phyloP scores from a whole-genome alignment of 352 stramenopile species.

The Globisporangium lucens region DNA sequence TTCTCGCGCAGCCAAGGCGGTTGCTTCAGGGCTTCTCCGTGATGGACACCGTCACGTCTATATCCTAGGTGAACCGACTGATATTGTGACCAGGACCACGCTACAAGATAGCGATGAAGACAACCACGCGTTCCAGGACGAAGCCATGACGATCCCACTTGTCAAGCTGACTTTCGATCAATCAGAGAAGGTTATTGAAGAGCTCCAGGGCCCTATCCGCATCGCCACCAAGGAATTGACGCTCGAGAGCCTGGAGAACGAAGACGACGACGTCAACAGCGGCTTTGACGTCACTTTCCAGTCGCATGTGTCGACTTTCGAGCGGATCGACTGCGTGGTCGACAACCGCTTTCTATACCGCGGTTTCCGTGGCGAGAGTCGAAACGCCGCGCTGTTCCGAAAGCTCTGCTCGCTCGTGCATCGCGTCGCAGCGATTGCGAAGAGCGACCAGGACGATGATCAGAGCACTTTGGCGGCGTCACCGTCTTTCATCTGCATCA shows the following conservation, averaged over 20 bases:
- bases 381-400: conserved; percentile 45
- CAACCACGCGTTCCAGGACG: background rate
- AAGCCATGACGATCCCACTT: conserved; percentile 7
- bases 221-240: conserved; percentile 4
- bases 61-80: conserved; percentile 17
- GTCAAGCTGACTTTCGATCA: background rate
- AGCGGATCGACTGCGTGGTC: conserved; percentile 37
- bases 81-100: background rate
- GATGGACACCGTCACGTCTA: conserved; percentile 29
- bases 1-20: conserved; percentile 16
- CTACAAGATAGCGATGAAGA: background rate
- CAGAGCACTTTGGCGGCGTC: background rate
- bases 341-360: conserved; percentile 47
- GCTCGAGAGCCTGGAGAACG: background rate
- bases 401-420: conserved; percentile 32
- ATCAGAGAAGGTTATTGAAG: background rate
- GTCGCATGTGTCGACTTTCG: conserved; percentile 17
- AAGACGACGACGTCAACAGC: conserved; percentile 8
- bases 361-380: conserved; percentile 43
- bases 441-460: background rate
- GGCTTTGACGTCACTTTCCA: conserved; percentile 11
- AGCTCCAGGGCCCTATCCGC: conserved; percentile 1
- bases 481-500: conserved; percentile 37
- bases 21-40: conserved; percentile 22
- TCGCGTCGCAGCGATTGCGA: conserved; percentile 24